Percentiles rank a stretch among this genome's conserved stretches.
Evolutionary conservation across 1,139 yeast genomes (phyloP).

Genomic region (Yamadazyma sp.): DNA sequence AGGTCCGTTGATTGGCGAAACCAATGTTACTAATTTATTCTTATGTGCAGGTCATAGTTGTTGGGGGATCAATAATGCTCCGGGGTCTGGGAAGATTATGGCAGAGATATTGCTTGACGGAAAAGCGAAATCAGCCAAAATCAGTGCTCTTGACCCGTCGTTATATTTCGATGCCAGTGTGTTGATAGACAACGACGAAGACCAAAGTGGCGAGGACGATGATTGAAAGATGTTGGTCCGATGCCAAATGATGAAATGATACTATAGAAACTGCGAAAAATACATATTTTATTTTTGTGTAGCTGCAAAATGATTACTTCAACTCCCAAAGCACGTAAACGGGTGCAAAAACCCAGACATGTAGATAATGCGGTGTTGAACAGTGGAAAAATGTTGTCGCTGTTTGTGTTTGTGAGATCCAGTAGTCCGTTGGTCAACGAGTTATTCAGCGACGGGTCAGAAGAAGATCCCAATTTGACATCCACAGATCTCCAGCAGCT

Average conservation of each 20-base stretch:
- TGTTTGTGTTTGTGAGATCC: background rate
- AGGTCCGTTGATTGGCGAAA: slow-evolving; percentile 93
- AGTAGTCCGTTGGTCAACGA: slow-evolving; percentile 1
- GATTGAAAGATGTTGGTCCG: too few species aligned
- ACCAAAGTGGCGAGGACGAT: slow-evolving; percentile 8
- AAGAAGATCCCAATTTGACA: background rate
- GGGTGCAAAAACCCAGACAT: background rate
- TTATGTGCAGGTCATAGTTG: slow-evolving; percentile 94
- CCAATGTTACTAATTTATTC: slow-evolving; percentile 75
- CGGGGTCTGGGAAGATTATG: slow-evolving; percentile 92
- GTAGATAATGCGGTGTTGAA: background rate
- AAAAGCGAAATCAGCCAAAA: slow-evolving; percentile 72
- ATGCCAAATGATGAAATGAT: slow-evolving; percentile 5
- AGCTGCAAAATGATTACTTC: slow-evolving; percentile 4
- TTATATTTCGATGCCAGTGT: slow-evolving; percentile 77
- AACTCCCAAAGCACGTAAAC: background rate
- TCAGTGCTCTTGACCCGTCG: slow-evolving; percentile 80
- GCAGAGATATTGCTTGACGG: slow-evolving; percentile 88
- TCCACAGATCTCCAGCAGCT: background rate
- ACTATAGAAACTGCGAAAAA: slow-evolving; percentile 4
- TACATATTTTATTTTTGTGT: background rate
- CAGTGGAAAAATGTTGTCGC: background rate
- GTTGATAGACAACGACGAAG: slow-evolving; percentile 43
- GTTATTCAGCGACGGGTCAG: background rate
- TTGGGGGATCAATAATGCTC: slow-evolving; percentile 98